Conservation (phyloP, 352 stramenopile genomes). For the Peronospora belbahrii region DNA sequence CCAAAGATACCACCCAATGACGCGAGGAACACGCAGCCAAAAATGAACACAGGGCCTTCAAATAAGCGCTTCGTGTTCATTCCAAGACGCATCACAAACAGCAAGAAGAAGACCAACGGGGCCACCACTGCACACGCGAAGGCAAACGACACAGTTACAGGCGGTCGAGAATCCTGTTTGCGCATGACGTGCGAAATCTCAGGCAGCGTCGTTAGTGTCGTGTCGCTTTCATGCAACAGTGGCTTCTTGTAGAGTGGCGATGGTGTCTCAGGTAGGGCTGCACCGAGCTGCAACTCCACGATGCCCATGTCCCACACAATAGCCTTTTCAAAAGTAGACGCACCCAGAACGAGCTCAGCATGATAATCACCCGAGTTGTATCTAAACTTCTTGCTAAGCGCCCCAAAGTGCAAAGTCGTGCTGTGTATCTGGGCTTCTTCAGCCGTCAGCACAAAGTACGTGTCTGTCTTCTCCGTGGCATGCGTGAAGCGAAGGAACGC, state of each 20-base stretch:
- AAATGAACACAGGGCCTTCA: constrained; percentile 50
- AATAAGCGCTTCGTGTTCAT: constrained; percentile 71
- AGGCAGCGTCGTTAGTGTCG: constrained; percentile 73
- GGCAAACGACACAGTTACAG: constrained; percentile 53
- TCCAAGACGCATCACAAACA: constrained; percentile 49
- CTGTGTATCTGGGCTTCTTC: constrained; percentile 34
- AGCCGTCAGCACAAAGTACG: constrained; percentile 66
- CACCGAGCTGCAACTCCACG: constrained; percentile 60
- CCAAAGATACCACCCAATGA: constrained; percentile 65
- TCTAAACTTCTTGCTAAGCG: constrained; percentile 72
- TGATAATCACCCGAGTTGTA: constrained; percentile 69
- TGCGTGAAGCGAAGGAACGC: constrained; percentile 75
- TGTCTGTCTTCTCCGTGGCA: constrained; percentile 38
- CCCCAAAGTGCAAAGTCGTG: constrained; percentile 42
- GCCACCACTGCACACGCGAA: constrained; percentile 57
- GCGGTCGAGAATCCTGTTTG: constrained; percentile 56
- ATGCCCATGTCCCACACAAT: constrained; percentile 65
- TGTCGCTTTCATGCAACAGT: constrained; percentile 83
- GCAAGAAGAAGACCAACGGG: constrained; percentile 52
- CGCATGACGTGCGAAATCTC: constrained; percentile 87
- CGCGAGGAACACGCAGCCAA: constrained; percentile 61
- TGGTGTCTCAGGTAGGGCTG: constrained; percentile 42
- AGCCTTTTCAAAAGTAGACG: constrained; percentile 68
- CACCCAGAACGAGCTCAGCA: constrained; percentile 68
- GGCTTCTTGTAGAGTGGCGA: constrained; percentile 84